Evolutionary conservation across 2,329 filamentous ascomycete species (phyloP).

Genomic region (Aspergillus sp.): DNA sequence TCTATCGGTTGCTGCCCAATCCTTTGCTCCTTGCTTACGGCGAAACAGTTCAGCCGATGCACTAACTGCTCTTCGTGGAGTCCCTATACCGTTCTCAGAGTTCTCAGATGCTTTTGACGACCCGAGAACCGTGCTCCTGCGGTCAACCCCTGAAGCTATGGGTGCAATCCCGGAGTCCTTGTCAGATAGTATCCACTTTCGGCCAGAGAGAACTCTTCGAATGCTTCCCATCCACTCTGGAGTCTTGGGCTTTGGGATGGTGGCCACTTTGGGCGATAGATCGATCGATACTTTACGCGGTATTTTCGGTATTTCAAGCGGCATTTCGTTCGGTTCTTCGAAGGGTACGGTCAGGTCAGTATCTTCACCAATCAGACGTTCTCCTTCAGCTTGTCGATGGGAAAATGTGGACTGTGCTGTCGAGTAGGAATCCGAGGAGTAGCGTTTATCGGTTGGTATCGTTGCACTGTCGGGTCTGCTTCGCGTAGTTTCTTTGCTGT

Average conservation of each 20-base stretch:
- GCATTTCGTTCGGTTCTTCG: too few species aligned
- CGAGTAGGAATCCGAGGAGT: slow-evolving; percentile 47
- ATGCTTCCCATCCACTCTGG: slow-evolving; percentile 67
- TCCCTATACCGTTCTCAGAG: slow-evolving; percentile 7
- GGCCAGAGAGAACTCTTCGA: slow-evolving; percentile 55
- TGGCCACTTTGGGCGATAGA: slow-evolving; percentile 20
- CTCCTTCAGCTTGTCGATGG: slow-evolving; percentile 48
- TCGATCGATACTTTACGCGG: slow-evolving; percentile 9
- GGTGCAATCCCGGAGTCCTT: slow-evolving; percentile 12
- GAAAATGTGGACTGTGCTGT: slow-evolving; percentile 48
- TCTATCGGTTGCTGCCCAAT: slow-evolving; percentile 44
- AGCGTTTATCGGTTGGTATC: slow-evolving; percentile 30
- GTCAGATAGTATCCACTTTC: slow-evolving; percentile 18
- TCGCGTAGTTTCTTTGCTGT: slow-evolving; percentile 15
- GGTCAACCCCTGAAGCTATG: slow-evolving; percentile 24
- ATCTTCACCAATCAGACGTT: slow-evolving; percentile 46
- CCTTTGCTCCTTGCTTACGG: slow-evolving; percentile 47
- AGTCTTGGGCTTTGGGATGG: slow-evolving; percentile 42
- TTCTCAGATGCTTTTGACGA: slow-evolving; percentile 2
- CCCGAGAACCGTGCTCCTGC: slow-evolving; percentile 17
- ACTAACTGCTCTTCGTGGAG: slow-evolving; percentile 44
- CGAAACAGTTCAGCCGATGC: slow-evolving; percentile 45
- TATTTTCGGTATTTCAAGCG: too few species aligned
- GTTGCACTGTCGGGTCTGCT: slow-evolving; percentile 20
- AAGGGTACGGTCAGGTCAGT: slow-evolving; percentile 18